Percentiles rank a stretch among this genome's conserved stretches.
Conservation (phyloP, 352 stramenopile species). For the Phytophthora brassicae region DNA sequence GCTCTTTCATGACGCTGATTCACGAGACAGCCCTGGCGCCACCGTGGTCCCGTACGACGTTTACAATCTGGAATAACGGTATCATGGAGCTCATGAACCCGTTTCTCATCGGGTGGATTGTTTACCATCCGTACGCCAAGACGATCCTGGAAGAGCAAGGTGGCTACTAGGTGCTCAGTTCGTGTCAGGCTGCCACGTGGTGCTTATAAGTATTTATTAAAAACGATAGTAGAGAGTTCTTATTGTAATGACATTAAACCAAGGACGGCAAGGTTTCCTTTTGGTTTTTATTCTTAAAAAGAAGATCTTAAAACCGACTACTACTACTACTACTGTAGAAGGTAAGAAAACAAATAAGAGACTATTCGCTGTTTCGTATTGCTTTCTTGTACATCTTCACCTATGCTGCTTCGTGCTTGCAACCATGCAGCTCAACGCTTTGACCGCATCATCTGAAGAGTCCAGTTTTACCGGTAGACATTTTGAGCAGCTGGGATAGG, state of each 20-base stretch:
- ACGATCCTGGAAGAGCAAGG: slow-evolving; percentile 31
- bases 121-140: slow-evolving; percentile 69
- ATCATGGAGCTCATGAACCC: slow-evolving; percentile 58
- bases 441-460: too few species aligned
- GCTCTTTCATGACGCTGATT: slow-evolving; percentile 42
- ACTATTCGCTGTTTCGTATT: too few species aligned
- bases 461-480: too few species aligned
- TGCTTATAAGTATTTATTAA: slow-evolving; percentile 34
- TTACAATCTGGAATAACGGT: slow-evolving; percentile 45
- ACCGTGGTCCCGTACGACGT: slow-evolving; percentile 16
- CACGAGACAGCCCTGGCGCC: slow-evolving; percentile 40
- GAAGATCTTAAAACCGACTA: too few species aligned
- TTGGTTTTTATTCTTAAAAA: too few species aligned
- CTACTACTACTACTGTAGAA: too few species aligned
- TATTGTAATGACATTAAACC: slow-evolving; percentile 8
- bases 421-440: too few species aligned
- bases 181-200: neutral
- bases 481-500: too few species aligned
- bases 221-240: slow-evolving; percentile 1
- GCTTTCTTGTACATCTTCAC: too few species aligned
- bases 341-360: too few species aligned
- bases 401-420: too few species aligned
- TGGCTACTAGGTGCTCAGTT: slow-evolving; percentile 9
- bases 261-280: too few species aligned
- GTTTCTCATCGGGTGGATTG: slow-evolving; percentile 61